Percentiles rank a stretch among this genome's conserved stretches.
These are phyloP conservation scores for Mucor circinelloides DNA, from an alignment of 371 early-diverging fungal species.

Conservation along the genomic window DNA sequence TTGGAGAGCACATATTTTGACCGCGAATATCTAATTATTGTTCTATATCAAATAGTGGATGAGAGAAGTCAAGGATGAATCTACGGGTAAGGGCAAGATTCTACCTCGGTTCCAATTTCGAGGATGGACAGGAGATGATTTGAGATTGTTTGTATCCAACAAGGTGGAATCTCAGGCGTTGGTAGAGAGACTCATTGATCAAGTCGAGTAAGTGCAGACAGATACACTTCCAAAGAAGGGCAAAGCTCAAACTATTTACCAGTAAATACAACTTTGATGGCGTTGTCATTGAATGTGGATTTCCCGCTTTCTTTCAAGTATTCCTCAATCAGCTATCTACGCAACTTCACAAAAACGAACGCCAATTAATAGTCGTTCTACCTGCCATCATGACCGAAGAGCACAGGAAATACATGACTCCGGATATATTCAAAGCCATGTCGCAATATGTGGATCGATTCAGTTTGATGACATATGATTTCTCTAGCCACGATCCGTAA, in stretches of 20 bases:
- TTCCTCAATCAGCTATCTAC: conserved; percentile 37
- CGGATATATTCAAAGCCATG: conserved; percentile 40
- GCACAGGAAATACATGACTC: conserved; percentile 29
- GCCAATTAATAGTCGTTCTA: conserved; percentile 54
- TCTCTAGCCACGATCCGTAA: conserved; percentile 46
- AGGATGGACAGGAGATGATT: conserved; percentile 46
- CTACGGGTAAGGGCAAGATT: conserved; percentile 39
- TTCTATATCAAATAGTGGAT: conserved; percentile 49
- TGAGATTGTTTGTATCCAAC: conserved; percentile 33
- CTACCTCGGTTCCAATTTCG: conserved; percentile 62
- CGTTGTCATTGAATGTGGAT: conserved; percentile 57
- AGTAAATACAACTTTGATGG: conserved; percentile 60
- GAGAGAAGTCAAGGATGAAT: conserved; percentile 43
- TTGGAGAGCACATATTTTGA: neutral
- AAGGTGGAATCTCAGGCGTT: conserved; percentile 24
- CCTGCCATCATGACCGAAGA: conserved; percentile 42
- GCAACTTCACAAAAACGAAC: conserved; percentile 26
- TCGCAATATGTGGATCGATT: conserved; percentile 54
- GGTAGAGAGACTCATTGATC: conserved; percentile 35
- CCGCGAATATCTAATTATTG: neutral
- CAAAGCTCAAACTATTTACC: neutral
- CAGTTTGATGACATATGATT: conserved; percentile 69
- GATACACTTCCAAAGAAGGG: neutral
- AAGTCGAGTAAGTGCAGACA: conserved; percentile 31
- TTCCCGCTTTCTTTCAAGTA: conserved; percentile 41